Evolutionary conservation across 805 yeast genomes (phyloP).

Genomic region (Lipomyces yamanashiensis): DNA sequence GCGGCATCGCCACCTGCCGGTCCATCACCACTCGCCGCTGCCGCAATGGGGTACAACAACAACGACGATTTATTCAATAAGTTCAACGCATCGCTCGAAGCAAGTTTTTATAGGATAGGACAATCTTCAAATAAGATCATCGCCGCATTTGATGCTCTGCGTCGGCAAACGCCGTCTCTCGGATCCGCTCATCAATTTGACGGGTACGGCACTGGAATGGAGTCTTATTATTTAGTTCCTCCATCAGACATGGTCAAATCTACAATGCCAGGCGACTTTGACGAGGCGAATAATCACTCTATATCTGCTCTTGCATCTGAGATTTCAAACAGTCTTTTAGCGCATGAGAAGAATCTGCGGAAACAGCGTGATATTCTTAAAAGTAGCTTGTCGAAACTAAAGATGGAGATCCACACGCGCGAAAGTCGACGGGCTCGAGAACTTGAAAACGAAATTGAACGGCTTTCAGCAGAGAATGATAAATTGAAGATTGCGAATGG

Average conservation of each 20-base stretch:
- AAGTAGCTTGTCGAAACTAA: constrained; percentile 44
- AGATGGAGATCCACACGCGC: constrained; percentile 48
- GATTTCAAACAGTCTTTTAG: constrained; percentile 25
- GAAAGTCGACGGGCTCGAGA: constrained; percentile 47
- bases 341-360: constrained; percentile 42
- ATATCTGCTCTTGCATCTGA: constrained; percentile 1
- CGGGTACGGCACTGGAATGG: constrained; percentile 12
- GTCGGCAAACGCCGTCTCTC: constrained; percentile 6
- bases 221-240: constrained; percentile 45
- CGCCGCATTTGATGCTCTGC: constrained; percentile 33
- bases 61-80: constrained; percentile 40
- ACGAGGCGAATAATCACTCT: not conserved
- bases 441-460: constrained; percentile 48
- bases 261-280: not conserved
- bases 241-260: constrained; percentile 7
- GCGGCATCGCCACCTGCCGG: constrained; percentile 1
- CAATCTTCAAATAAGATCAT: constrained; percentile 32
- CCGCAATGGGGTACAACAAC: constrained; percentile 8
- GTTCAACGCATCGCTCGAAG: constrained; percentile 36
- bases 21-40: constrained; percentile 8
- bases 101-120: constrained; percentile 26
- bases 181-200: not conserved
- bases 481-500: constrained; percentile 57
- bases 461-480: constrained; percentile 48
- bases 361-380: constrained; percentile 43